phyloP scores from a whole-genome alignment of 2,329 filamentous ascomycete species.

The Dryadomyces quercivorus region DNA sequence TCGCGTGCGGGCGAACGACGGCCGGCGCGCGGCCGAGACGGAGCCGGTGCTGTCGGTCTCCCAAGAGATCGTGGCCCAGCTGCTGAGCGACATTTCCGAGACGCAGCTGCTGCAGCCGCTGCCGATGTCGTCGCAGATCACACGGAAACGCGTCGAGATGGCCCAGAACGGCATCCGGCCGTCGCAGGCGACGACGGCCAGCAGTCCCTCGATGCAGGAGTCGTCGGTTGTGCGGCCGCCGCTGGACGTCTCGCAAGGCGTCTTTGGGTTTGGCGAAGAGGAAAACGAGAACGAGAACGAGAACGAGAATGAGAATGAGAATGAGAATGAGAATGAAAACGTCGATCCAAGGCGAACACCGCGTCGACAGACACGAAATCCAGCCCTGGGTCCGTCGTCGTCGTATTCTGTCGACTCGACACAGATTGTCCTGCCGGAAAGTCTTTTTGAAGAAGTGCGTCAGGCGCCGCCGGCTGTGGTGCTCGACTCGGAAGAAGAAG shows the following conservation, averaged over 20 bases:
- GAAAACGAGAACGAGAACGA: neutral
- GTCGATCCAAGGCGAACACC: neutral
- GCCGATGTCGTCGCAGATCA: too few relatives aligned
- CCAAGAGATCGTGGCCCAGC: conserved; percentile 39
- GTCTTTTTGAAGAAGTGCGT: conserved; percentile 26
- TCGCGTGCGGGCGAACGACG: conserved; percentile 21
- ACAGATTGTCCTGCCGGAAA: conserved; percentile 39
- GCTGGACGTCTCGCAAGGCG: too few relatives aligned
- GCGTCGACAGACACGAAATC: neutral
- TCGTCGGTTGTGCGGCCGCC: neutral
- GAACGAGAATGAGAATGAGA: too few relatives aligned
- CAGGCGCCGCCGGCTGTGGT: conserved; percentile 24
- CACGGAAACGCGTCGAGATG: too few relatives aligned
- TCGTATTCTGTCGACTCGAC: conserved; percentile 22
- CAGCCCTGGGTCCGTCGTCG: neutral
- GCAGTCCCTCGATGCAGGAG: neutral
- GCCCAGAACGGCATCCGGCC: neutral
- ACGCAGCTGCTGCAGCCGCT: conserved; percentile 5
- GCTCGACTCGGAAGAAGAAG: conserved; percentile 27
- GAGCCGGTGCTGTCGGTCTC: conserved; percentile 25
- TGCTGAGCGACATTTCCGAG: conserved; percentile 29
- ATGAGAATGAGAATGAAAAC: too few relatives aligned
- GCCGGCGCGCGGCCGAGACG: conserved; percentile 2
- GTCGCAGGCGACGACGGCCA: neutral
- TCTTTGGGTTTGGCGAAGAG: too few relatives aligned